Evolutionary conservation across 208 protist genomes (phyloP), one percentile per base, ranked within the genome.

Genomic region (Vickermania spadyakhi): DNA sequence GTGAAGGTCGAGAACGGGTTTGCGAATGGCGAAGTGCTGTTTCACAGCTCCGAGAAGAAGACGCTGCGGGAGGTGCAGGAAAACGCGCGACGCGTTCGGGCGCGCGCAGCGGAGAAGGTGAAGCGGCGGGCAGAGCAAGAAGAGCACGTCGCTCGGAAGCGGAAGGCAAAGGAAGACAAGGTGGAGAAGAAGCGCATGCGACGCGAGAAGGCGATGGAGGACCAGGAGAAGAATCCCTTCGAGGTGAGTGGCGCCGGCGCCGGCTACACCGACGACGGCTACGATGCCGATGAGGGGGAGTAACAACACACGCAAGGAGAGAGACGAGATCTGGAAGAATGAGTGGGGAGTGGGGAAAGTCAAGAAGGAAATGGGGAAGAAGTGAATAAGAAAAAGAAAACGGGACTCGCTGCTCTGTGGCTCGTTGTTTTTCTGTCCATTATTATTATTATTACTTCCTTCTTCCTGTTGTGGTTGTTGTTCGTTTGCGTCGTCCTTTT

Each of bases 1-100:
- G 71, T 79, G 56, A 94, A 93, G 69, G 86, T 96, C 2, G 89
- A 92, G 58, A 92, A 91, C 68, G 91, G 91, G 18, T 93, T 95
- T 60, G 86, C 86, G 14, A 52, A 57, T 5, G 91, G 91, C 1
- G 88, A 94, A 63, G 86, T 93, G 13, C 81, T 96, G 42, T 96
- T 70, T 64, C 86, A 94, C 70, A 66, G 69, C 36, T 67, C 67
- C 23, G 72, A 79, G 53, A 77, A 70, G 52, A 94, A 92, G 73
- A 68, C 79, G 23, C 52, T 75, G 25, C 63, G 66, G 18, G 80
- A 91, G 70, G 72, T 92, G 27, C 76, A 79, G 64, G 63, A 53
- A 25, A 91, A 90, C 58, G 84, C 75, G 36, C 52, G 68, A 26
- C 87, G 83, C 71, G 84, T 94, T 56, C 84, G 79, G 7, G 51